Evolutionary conservation across 192 early-diverging fungal genomes (phyloP).

Genomic region (Helicostylum pulchrum): DNA sequence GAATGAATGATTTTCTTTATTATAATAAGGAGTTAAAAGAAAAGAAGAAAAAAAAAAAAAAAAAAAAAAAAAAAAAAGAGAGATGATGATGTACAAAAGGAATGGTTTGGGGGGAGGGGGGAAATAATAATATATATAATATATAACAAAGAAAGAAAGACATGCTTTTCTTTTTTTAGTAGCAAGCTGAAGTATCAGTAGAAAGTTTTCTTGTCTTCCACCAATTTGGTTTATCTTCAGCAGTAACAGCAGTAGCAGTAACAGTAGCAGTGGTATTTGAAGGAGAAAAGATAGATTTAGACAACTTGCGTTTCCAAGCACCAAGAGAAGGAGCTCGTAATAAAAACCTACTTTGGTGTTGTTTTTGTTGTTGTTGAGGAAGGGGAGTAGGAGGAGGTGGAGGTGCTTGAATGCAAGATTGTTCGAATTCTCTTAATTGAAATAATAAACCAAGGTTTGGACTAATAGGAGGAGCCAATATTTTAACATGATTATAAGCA

Average conservation of each 20-base stretch:
- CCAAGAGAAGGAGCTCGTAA: slow-evolving; percentile 1
- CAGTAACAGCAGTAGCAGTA: too few relatives aligned
- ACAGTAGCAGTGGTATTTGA: background rate
- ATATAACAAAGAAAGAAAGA: too few relatives aligned
- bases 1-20: background rate
- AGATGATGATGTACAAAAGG: background rate
- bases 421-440: slow-evolving; percentile 74
- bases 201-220: slow-evolving; percentile 9
- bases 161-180: too few relatives aligned
- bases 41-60: background rate
- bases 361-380: too few relatives aligned
- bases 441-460: slow-evolving; percentile 81
- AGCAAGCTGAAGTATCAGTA: slow-evolving; percentile 2
- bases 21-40: background rate
- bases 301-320: slow-evolving; percentile 8
- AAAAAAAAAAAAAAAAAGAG: background rate
- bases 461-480: slow-evolving; percentile 65
- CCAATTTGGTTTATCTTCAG: background rate
- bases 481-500: slow-evolving; percentile 78
- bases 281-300: too few relatives aligned
- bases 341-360: background rate
- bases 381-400: background rate
- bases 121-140: too few relatives aligned
- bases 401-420: background rate
- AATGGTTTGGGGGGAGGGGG: background rate